A percentile compares a stretch with the other conserved stretches of the same genome.
These are phyloP conservation scores for Sclerotinia borealis DNA, from an alignment of 2,329 filamentous ascomycete species.

Conservation along the genomic window DNA sequence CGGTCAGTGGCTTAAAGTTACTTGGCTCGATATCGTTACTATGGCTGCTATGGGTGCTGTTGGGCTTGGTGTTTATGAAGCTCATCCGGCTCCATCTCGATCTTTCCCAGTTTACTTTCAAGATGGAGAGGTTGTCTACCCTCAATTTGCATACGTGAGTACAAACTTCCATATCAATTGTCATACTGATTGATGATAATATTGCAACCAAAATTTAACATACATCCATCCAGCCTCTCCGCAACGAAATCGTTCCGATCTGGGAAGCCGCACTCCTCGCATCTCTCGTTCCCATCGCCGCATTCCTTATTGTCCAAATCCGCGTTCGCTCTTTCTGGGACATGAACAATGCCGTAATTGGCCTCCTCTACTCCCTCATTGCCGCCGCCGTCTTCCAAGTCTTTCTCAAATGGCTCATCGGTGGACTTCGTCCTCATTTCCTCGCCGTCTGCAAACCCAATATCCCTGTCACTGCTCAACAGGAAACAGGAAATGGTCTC, in stretches of 20 bases:
- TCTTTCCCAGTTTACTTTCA: conserved; percentile 63
- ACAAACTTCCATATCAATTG: conserved; percentile 28
- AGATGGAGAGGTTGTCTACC: conserved; percentile 63
- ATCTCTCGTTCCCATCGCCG: conserved; percentile 55
- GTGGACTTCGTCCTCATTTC: conserved; percentile 67
- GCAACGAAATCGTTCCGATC: conserved; percentile 65
- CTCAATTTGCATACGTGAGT: conserved; percentile 56
- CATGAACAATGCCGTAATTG: conserved; percentile 64
- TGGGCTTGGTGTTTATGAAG: conserved; percentile 61
- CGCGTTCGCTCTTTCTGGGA: conserved; percentile 64
- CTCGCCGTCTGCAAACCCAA: conserved; percentile 62
- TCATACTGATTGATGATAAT: neutral
- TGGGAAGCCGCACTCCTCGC: conserved; percentile 63
- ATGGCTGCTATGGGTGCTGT: conserved; percentile 61
- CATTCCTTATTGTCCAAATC: conserved; percentile 62
- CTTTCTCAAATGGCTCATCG: conserved; percentile 69
- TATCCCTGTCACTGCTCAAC: conserved; percentile 37
- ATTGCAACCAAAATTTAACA: neutral
- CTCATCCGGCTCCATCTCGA: conserved; percentile 59
- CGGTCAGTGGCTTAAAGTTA: conserved; percentile 63
- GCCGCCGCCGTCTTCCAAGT: conserved; percentile 67
- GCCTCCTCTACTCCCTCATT: conserved; percentile 64
- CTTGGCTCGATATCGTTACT: conserved; percentile 61
- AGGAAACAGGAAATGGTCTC: conserved; percentile 45
- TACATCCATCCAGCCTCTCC: conserved; percentile 38